Evolutionary conservation across 176 grass and related monocot genomes (phyloP).

Genomic region (Pontederia crassipes): DNA sequence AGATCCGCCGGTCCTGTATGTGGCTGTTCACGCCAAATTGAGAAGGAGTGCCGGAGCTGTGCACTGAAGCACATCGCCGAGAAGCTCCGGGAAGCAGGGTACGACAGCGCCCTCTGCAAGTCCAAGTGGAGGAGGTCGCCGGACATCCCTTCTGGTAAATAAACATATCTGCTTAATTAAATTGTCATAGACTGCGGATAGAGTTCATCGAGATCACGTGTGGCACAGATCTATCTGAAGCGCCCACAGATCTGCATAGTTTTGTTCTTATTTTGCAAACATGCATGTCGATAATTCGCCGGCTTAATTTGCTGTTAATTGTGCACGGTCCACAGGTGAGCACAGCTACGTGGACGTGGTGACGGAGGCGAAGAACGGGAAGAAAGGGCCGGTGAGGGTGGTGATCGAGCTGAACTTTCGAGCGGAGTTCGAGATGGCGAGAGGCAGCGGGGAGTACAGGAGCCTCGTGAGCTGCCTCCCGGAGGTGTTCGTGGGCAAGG

Average conservation of each 20-base stretch:
- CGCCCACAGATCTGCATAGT: no score
- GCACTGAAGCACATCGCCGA: constrained; percentile 36
- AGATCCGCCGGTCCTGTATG: constrained; percentile 23
- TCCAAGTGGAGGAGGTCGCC: constrained; percentile 76
- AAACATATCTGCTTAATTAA: no score
- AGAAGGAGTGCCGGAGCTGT: constrained; percentile 46
- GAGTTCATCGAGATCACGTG: no score
- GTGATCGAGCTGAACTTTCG: constrained; percentile 53
- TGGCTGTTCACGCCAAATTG: constrained; percentile 33
- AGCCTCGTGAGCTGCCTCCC: constrained; percentile 44
- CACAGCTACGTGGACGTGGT: constrained; percentile 50
- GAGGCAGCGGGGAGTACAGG: constrained; percentile 38
- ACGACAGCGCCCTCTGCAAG: constrained; percentile 67
- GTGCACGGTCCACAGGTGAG: constrained; percentile 31
- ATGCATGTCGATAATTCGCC: no score
- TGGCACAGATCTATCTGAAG: no score
- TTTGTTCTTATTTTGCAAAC: no score
- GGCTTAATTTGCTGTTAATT: neutral
- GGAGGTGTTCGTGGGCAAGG: constrained; percentile 43
- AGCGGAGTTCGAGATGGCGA: constrained; percentile 58
- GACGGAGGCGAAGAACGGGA: constrained; percentile 34
- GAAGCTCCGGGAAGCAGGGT: constrained; percentile 46
- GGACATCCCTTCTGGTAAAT: constrained; percentile 40
- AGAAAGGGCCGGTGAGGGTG: constrained; percentile 31
- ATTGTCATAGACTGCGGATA: no score